These are phyloP conservation scores for Spizellomyces sp. DNA, from an alignment of 192 early-diverging fungal species.

Conservation along the genomic window DNA sequence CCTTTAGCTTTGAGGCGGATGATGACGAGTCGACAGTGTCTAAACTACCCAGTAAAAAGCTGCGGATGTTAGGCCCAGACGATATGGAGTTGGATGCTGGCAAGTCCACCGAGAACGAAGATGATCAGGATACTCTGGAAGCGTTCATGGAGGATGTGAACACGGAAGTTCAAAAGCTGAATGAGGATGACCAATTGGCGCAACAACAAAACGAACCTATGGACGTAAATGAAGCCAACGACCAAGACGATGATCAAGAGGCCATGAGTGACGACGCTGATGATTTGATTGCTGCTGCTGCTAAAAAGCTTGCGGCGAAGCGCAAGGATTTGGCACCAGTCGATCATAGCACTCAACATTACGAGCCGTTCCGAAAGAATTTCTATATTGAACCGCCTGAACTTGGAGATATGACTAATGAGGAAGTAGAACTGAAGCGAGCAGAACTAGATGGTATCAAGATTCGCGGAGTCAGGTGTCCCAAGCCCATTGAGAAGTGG, in stretches of 20 bases:
- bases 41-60: conserved; percentile 15
- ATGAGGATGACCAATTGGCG: conserved; percentile 56
- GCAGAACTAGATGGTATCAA: conserved; percentile 91
- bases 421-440: conserved; percentile 83
- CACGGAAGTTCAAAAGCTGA: conserved; percentile 69
- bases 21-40: conserved; percentile 42
- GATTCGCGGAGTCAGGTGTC: conserved; percentile 85
- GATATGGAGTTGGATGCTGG: conserved; percentile 21
- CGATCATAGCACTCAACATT: conserved; percentile 82
- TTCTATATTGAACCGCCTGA: conserved; percentile 97
- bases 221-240: conserved; percentile 10
- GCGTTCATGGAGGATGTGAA: conserved; percentile 87
- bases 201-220: conserved; percentile 18
- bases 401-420: conserved; percentile 74
- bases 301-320: conserved; percentile 75
- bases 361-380: conserved; percentile 87
- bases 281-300: conserved; percentile 60
- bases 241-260: conserved; percentile 35
- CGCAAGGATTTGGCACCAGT: conserved; percentile 88
- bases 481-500: conserved; percentile 94
- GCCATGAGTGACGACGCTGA: conserved; percentile 29
- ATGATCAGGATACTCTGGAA: conserved; percentile 59
- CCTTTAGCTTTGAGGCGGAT: conserved; percentile 69
- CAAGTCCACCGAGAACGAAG: conserved; percentile 24
- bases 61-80: conserved; percentile 19